Percentiles rank a stretch among this genome's conserved stretches.
Conservation (phyloP, 352 stramenopile genomes). For the Sclerospora graminicola region DNA sequence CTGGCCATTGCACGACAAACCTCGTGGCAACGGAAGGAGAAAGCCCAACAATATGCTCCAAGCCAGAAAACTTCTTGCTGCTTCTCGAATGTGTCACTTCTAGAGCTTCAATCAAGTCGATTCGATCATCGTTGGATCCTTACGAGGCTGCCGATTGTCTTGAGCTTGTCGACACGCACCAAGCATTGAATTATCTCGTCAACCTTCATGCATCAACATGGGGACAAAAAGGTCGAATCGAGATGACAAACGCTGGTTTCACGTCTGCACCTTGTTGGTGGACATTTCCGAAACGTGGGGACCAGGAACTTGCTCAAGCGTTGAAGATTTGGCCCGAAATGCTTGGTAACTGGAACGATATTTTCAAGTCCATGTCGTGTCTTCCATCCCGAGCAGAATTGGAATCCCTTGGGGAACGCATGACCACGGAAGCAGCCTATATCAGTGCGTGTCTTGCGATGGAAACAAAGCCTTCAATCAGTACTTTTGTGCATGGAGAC, state of each 20-base stretch:
- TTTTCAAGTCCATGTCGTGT: constrained; percentile 7
- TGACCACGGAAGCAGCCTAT: constrained; percentile 37
- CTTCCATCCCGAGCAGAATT: constrained; percentile 11
- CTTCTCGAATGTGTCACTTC: constrained; percentile 36
- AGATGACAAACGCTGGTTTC: constrained; percentile 17
- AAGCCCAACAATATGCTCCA: constrained; percentile 5
- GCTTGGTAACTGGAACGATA: constrained; percentile 15
- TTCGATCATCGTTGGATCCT: constrained; percentile 3
- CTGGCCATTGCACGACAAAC: constrained; percentile 5
- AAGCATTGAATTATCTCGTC: constrained; percentile 39
- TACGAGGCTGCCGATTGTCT: constrained; percentile 36
- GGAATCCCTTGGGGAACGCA: constrained; percentile 26
- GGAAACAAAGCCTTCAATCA: constrained; percentile 6
- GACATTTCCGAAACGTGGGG: constrained; percentile 45
- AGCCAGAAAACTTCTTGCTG: constrained; percentile 36
- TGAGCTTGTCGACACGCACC: constrained; percentile 18
- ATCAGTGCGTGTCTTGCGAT: constrained; percentile 35
- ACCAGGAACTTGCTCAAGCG: constrained; percentile 27
- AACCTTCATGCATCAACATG: constrained; percentile 32
- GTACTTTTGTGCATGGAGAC: constrained; percentile 53
- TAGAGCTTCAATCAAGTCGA: background rate
- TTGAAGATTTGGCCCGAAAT: constrained; percentile 35
- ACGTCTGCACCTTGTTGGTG: constrained; percentile 48
- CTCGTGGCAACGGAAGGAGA: constrained; percentile 2
- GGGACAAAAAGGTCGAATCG: constrained; percentile 19